Base-by-base conservation (phyloP, 495 filamentous ascomycete species). In the Penicillium mononematosum region DNA sequence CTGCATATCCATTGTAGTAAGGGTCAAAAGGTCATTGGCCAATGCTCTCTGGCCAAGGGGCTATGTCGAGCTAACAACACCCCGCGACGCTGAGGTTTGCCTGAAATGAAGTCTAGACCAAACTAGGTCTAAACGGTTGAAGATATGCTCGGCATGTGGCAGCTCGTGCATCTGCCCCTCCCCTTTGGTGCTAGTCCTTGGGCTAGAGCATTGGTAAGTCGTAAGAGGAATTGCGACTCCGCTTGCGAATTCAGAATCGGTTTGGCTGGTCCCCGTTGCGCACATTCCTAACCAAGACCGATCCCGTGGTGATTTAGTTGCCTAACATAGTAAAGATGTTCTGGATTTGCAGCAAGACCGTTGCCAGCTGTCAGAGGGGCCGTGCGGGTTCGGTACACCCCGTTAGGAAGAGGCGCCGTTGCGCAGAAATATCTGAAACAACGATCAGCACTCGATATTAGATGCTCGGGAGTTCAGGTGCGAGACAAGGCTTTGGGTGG, bases 1-100 rank as follows among this genome's bases (percentile, higher is more conserved):
- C 4, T 50, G 20, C n/a, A 17, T 34, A 34, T 34, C 4, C 9
- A 14, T 36, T 55, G 45, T 47, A 53, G 52, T 61, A 60, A 60
- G 52, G 32, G 42, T n/a, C 38, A 48, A 32, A 25, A 31, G 14
- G 41, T 17, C 50, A 64, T 64, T 64, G 61, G 61, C 25, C 22
- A 27, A 51, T 34, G 29, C 1, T 2, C 9, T 4, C 61, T 64
- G 61, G 54, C 32, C n/a, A 25, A 50, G 42, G 19, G 41, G 42
- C 43, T 47, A 38, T 43, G 31, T 20, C 16, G 9, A 24, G 53
- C 32, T 55, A 47, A 46, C 20, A 38, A n/a, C 12, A 53, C 41
- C 32, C 12, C 29, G 45, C 41, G 41, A 45, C 20, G 27, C 3
- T 53, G 31, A 14, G 9, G 11, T 14, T 34, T 34, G 31, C 25